Base-by-base conservation (phyloP, 1,139 yeast genomes). In the Hemisphaericaspora lyxosophila region DNA sequence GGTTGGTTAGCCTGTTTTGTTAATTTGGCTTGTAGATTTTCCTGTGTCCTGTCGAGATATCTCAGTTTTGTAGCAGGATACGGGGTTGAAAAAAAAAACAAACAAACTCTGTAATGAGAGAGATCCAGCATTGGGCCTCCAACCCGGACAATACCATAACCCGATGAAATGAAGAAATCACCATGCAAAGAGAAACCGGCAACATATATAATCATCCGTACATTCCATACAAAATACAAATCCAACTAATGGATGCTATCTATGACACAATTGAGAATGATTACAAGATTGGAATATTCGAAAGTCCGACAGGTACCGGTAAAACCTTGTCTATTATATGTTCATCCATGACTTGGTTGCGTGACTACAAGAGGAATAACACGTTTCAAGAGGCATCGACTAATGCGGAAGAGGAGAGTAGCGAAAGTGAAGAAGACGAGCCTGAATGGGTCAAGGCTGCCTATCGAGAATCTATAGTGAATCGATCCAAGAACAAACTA, bases 241-340 rank as follows among this genome's bases (percentile, higher is more conserved):
- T 73, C 26, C 78, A 83, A 47, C 75, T 90, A 45, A 90, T 90
- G 97, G 67, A 70, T 31, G 76, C 81, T 20, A 73, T 92, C 15
- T 85, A 85, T 53, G 76, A 75, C 18, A 74, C 88, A 2, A 68
- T 90, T 11, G 70, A 73, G 8, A 62, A 66, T 12, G 68, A 70
- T 20, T 79, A 72, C 55, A 86, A 84, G 54, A 67, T 90, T 2
- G 96, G 95, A 0, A 67, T 90, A 6, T 85, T 90, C 53, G 97
- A 90, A 57, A 84, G 95, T 46, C 97, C 98, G 0, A 90, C 98
- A 0, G 98, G 97, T 3, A 86, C 94, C 1, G 97, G 97, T 4
- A 90, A 90, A 60, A 89, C 97, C 0, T 64, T 90, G 7, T 87
- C 96, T 1, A 64, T 90, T 31, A 85, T 90, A 2, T 92, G 97